Evolutionary conservation across 2,329 filamentous ascomycete genomes (phyloP).

Genomic region (Fusarium albosuccineum): DNA sequence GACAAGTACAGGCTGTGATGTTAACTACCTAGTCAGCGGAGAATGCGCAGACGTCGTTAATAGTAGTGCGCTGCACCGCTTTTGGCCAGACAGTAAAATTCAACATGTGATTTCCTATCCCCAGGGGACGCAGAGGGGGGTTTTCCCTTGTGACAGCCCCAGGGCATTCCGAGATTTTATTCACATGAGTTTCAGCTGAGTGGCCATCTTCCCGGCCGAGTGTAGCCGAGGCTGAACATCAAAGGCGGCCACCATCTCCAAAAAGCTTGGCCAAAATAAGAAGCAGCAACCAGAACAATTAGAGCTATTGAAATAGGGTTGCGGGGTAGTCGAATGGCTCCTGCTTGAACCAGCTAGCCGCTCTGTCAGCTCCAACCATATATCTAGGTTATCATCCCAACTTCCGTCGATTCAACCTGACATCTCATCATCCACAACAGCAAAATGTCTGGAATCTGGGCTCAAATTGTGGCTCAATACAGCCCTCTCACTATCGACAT

Average conservation of each 20-base stretch:
- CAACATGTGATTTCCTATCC: not conserved
- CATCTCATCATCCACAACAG: no score
- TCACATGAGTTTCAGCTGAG: not conserved
- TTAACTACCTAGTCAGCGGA: no score
- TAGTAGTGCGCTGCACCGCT: no score
- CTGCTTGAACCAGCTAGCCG: constrained; percentile 27
- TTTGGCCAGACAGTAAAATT: no score
- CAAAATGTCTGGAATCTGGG: constrained; percentile 20
- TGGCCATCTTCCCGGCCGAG: not conserved
- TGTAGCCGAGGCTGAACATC: constrained; percentile 9
- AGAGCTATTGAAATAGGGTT: not conserved
- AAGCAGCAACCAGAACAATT: no score
- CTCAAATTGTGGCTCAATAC: not conserved
- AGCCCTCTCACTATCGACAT: constrained; percentile 52
- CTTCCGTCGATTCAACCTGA: not conserved
- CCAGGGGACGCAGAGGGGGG: no score
- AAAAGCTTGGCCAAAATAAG: not conserved
- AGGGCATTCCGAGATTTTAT: not conserved
- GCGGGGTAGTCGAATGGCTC: constrained; percentile 20
- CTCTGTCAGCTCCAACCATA: not conserved
- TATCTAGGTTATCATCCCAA: not conserved
- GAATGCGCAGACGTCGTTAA: no score
- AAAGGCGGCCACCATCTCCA: not conserved
- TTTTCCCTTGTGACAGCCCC: not conserved
- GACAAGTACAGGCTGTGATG: no score